These are phyloP conservation scores for Gliomastix tumulicola DNA, from an alignment of 2,329 filamentous ascomycete genomes.

Conservation along the genomic window DNA sequence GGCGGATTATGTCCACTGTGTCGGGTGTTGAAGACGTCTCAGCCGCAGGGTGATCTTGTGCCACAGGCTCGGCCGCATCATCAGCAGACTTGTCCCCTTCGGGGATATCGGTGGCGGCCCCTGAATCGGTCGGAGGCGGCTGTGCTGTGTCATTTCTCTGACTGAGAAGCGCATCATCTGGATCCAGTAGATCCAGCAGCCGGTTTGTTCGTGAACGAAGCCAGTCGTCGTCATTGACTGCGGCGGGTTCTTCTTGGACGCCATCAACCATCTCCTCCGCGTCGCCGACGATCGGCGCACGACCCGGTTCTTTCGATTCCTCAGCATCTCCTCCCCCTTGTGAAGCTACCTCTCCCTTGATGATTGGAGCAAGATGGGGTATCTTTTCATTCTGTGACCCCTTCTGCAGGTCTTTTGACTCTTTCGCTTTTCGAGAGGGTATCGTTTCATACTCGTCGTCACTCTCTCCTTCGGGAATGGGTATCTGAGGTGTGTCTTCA, in stretches of 20 bases:
- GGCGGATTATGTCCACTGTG: constrained; percentile 53
- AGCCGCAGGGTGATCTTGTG: not conserved
- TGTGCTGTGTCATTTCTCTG: not conserved
- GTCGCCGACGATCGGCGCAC: too few species aligned
- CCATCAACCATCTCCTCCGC: too few species aligned
- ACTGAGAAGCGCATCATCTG: constrained; percentile 43
- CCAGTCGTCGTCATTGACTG: constrained; percentile 82
- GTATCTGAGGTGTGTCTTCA: constrained; percentile 9
- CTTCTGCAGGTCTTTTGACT: constrained; percentile 21
- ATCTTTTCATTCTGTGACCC: too few species aligned
- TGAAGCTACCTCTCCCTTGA: too few species aligned
- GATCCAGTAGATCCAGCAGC: constrained; percentile 75
- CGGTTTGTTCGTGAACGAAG: constrained; percentile 82
- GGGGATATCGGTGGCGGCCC: constrained; percentile 5
- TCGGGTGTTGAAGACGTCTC: too few species aligned
- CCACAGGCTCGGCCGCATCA: not conserved
- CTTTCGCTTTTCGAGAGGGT: constrained; percentile 39
- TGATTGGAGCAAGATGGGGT: too few species aligned
- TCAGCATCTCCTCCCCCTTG: too few species aligned
- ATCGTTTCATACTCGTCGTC: constrained; percentile 71
- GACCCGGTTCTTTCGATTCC: too few species aligned
- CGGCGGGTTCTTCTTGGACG: too few species aligned
- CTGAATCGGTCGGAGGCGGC: constrained; percentile 1
- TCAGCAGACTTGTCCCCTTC: not conserved
- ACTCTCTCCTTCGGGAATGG: constrained; percentile 49